These are phyloP conservation scores for Pseudonitzschia delicatissima DNA, from an alignment of 108 stramenopile species.

Conservation along the genomic window DNA sequence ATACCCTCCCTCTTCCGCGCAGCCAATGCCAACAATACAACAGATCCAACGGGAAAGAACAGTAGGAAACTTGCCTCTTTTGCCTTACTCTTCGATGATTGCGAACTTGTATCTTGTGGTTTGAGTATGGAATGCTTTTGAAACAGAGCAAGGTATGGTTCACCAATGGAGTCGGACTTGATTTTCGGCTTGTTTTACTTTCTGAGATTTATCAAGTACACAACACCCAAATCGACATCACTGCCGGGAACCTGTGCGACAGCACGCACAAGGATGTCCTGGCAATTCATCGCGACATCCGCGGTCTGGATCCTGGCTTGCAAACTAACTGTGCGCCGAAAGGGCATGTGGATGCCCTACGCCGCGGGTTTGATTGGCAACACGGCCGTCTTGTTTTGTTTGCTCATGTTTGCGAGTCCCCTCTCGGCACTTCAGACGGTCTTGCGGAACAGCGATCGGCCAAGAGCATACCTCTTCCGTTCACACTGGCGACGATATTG, in stretches of 20 bases:
- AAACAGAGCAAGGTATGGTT: slow-evolving; percentile 41
- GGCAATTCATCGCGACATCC: slow-evolving; percentile 30
- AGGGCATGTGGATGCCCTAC: slow-evolving; percentile 32
- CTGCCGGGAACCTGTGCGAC: slow-evolving; percentile 57
- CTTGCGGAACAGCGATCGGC: slow-evolving; percentile 65
- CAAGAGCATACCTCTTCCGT: slow-evolving; percentile 75
- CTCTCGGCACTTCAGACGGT: slow-evolving; percentile 64
- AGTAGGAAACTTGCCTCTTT: slow-evolving; percentile 59
- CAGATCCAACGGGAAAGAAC: slow-evolving; percentile 49
- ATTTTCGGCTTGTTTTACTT: slow-evolving; percentile 56
- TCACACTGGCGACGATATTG: slow-evolving; percentile 64
- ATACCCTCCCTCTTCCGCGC: background rate
- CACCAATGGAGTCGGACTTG: slow-evolving; percentile 55
- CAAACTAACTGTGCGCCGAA: slow-evolving; percentile 36
- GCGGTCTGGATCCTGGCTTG: slow-evolving; percentile 8
- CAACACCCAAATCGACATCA: slow-evolving; percentile 34
- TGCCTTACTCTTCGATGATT: slow-evolving; percentile 77
- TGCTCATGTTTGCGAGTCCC: slow-evolving; percentile 70
- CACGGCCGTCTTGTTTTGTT: slow-evolving; percentile 47
- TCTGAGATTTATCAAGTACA: slow-evolving; percentile 30
- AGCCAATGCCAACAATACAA: slow-evolving; percentile 65
- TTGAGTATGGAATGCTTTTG: slow-evolving; percentile 47
- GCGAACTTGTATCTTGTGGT: slow-evolving; percentile 15
- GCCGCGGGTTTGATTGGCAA: slow-evolving; percentile 39
- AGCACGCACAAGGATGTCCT: slow-evolving; percentile 33